Conservation (phyloP, 768 basidiomycete genomes). For the Termitomyces eurrhizus region DNA sequence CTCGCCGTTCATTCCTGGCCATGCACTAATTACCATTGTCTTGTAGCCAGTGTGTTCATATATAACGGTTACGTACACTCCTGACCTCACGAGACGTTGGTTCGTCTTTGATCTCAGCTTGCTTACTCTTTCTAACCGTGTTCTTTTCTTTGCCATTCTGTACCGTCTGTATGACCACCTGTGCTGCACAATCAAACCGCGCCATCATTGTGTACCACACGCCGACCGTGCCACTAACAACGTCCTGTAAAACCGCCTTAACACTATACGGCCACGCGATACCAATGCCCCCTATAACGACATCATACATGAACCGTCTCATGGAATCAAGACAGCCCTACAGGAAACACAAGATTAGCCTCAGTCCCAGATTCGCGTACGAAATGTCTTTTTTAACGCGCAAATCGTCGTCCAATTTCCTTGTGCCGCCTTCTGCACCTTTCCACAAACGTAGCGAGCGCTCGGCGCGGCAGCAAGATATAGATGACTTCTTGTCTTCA, state of each 20-base stretch:
- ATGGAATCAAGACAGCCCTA: conserved; percentile 34
- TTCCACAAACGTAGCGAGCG: conserved; percentile 47
- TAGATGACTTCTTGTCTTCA: conserved; percentile 68
- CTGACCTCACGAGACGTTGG: conserved; percentile 22
- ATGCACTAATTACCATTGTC: conserved; percentile 27
- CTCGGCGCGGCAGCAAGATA: conserved; percentile 42
- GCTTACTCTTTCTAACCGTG: conserved; percentile 28
- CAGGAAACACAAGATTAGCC: conserved; percentile 45
- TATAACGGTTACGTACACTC: conserved; percentile 23
- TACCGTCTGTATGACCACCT: conserved; percentile 16
- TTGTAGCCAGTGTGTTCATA: conserved; percentile 24
- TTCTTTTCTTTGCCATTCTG: conserved; percentile 14
- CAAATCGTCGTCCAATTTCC: conserved; percentile 33
- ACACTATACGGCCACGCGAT: conserved; percentile 9
- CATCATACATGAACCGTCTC: conserved; percentile 37
- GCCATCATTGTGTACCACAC: conserved; percentile 7
- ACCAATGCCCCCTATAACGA: conserved; percentile 16
- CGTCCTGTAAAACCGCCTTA: conserved; percentile 11
- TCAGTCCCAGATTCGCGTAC: conserved; percentile 22
- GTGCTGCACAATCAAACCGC: conserved; percentile 14
- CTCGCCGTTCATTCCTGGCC: conserved; percentile 2
- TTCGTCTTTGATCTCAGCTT: conserved; percentile 17
- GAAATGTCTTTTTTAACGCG: conserved; percentile 56
- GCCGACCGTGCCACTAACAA: conserved; percentile 10
- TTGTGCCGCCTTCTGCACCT: conserved; percentile 41